Evolutionary conservation across 1,284 basidiomycete genomes (phyloP).

Genomic region (Fistulina hepatica): DNA sequence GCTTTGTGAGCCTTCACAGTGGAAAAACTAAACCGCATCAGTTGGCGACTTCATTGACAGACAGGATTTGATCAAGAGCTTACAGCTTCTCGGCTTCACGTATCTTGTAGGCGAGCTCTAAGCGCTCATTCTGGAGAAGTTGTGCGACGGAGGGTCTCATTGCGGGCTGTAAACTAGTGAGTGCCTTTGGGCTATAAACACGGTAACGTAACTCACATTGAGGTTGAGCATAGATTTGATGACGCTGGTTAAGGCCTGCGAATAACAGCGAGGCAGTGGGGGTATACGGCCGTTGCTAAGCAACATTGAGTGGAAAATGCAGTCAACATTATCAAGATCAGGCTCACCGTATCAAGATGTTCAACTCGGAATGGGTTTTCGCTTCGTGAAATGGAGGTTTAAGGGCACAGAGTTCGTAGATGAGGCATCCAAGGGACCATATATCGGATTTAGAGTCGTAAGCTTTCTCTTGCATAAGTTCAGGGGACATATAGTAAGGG

Average conservation of each 20-base stretch:
- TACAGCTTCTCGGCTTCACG: constrained; percentile 73
- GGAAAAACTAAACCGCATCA: constrained; percentile 34
- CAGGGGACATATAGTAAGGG: constrained; percentile 98
- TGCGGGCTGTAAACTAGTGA: constrained; percentile 44
- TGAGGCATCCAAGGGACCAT: constrained; percentile 94
- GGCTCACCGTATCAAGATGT: constrained; percentile 63
- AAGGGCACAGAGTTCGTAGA: constrained; percentile 90
- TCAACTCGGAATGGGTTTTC: constrained; percentile 77
- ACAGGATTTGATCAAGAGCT: constrained; percentile 19
- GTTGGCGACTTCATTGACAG: constrained; percentile 2
- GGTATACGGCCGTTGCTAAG: constrained; percentile 77
- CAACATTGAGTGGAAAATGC: constrained; percentile 6
- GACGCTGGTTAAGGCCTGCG: constrained; percentile 54
- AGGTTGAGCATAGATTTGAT: constrained; percentile 83
- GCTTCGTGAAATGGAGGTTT: constrained; percentile 89
- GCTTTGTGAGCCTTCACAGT: constrained; percentile 53
- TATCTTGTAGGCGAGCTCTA: constrained; percentile 63
- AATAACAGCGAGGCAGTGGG: constrained; percentile 74
- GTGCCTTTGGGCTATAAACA: constrained; percentile 1
- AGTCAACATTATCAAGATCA: neutral
- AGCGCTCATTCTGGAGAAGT: constrained; percentile 65
- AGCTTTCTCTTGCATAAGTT: constrained; percentile 90
- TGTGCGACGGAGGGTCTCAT: constrained; percentile 75
- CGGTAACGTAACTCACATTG: constrained; percentile 43
- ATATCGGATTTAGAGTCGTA: constrained; percentile 98